Evolutionary conservation across 768 basidiomycete species (phyloP), one percentile per base, ranked within the genome.

Genomic region (Candolleomyces aberdarensis): DNA sequence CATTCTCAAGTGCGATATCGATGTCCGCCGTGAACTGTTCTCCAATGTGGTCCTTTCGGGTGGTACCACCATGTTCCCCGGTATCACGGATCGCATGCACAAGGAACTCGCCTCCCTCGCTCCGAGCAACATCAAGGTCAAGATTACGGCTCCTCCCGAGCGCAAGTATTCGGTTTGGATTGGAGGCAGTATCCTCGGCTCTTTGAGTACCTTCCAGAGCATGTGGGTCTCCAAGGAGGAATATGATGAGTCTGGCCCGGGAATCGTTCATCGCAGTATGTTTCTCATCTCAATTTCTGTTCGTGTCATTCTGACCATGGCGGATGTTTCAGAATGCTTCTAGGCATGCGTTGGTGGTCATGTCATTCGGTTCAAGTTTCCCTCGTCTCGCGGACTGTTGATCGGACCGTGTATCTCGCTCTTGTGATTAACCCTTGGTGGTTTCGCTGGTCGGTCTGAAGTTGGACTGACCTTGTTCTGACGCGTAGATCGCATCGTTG

Each of bases 91-190:
- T 73, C 76, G 83, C 60, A 81, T 83, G 80, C 81, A 83, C 70
- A 62, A 62, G 52, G 91, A 93, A 77, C 80, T 93, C 70, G 87
- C 87, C 39, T 77, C 85, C 36, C 78, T 92, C 62, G 80, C 86
- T 59, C 91, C 91, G 29, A 82, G 86, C 61, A 88, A 85, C 75
- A 87, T 93, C 87, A 92, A 90, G 85, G 83, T 81, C 50, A 60
- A 90, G 83, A 90, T 92, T 55, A 85, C 89, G 57, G 87, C 91
- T 51, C 91, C 91, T 46, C 89, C 90, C 54, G 91, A 92, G 78
- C 79, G 91, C 67, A 92, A 90, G 72, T 91, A 91, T 81, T 90
- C 88, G 53, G 91, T 93, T 74, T 93, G 92, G 89, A 91, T 91
- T 67, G 87, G 86, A 74, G 86, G 86, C 54, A 86, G 85, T 48